phyloP scores from a whole-genome alignment of 2,329 filamentous ascomycete species.

The Aureobasidium sp. region DNA sequence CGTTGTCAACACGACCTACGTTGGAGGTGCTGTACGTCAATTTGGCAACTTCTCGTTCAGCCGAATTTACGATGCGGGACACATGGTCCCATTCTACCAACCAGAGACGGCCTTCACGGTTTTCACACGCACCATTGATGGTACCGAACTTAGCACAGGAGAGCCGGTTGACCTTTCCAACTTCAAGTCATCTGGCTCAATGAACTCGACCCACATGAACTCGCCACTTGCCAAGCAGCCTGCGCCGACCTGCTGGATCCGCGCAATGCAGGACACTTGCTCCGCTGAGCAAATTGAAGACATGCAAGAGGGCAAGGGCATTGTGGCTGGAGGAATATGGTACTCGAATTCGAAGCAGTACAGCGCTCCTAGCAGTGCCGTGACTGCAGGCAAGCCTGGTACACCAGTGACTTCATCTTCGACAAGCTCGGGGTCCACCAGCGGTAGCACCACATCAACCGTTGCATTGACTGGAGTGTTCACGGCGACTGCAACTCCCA shows the following conservation, averaged over 20 bases:
- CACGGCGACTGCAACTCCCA: conserved; percentile 30
- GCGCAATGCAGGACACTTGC: conserved; percentile 46
- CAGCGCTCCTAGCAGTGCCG: conserved; percentile 26
- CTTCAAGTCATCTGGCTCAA: conserved; percentile 51
- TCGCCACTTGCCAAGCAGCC: conserved; percentile 39
- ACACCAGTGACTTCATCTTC: conserved; percentile 20
- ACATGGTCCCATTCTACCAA: conserved; percentile 45
- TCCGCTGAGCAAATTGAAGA: conserved; percentile 41
- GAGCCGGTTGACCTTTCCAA: conserved; percentile 42
- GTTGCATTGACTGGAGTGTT: conserved; percentile 28
- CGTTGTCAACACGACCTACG: conserved; percentile 56
- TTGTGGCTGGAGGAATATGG: conserved; percentile 53
- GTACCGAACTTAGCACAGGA: conserved; percentile 42
- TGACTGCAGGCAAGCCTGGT: conserved; percentile 27
- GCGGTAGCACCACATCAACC: not conserved
- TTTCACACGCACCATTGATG: conserved; percentile 45
- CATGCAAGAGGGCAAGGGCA: conserved; percentile 43
- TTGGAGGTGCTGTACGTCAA: conserved; percentile 59
- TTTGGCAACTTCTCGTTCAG: conserved; percentile 57
- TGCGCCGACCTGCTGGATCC: conserved; percentile 52
- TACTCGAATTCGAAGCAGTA: conserved; percentile 35
- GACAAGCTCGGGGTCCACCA: conserved; percentile 1
- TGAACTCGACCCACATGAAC: conserved; percentile 50
- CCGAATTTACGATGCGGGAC: conserved; percentile 45
- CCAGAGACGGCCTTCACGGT: conserved; percentile 47